phyloP scores from a whole-genome alignment of 73 alveolate genomes.

The Paramecium biaurelia region DNA sequence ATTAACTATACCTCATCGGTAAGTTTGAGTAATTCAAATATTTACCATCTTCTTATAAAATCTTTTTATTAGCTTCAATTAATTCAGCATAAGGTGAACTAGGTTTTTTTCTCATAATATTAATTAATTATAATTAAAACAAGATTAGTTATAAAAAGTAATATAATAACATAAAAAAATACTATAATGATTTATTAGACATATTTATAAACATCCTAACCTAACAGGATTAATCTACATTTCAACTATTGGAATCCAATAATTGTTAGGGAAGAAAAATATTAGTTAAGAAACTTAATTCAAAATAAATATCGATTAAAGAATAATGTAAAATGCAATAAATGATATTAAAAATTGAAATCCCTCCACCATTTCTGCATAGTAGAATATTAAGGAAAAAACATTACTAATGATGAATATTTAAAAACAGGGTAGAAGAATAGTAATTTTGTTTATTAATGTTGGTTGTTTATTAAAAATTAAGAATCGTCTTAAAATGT shows the following conservation, averaged over 20 bases:
- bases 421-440: background rate
- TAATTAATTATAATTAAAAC: background rate
- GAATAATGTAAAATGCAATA: too few relatives aligned
- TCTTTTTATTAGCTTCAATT: background rate
- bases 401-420: too few relatives aligned
- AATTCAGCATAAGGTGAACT: constrained; percentile 7
- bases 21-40: background rate
- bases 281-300: too few relatives aligned
- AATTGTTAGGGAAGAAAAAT: background rate
- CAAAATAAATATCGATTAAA: too few relatives aligned
- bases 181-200: background rate
- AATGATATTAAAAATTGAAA: too few relatives aligned
- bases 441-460: too few relatives aligned
- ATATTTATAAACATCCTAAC: too few relatives aligned
- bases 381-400: too few relatives aligned
- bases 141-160: background rate
- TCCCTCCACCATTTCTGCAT: too few relatives aligned
- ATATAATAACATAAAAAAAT: background rate
- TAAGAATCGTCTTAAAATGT: background rate
- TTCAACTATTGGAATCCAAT: background rate
- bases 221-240: background rate
- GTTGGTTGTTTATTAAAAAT: background rate
- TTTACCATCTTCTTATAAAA: background rate
- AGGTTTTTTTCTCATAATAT: constrained; percentile 19
- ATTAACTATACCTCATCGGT: background rate